Evolutionary conservation across 768 basidiomycete species (phyloP), one percentile per base, ranked within the genome.

Genomic region (Hygrophorus pudorinus): DNA sequence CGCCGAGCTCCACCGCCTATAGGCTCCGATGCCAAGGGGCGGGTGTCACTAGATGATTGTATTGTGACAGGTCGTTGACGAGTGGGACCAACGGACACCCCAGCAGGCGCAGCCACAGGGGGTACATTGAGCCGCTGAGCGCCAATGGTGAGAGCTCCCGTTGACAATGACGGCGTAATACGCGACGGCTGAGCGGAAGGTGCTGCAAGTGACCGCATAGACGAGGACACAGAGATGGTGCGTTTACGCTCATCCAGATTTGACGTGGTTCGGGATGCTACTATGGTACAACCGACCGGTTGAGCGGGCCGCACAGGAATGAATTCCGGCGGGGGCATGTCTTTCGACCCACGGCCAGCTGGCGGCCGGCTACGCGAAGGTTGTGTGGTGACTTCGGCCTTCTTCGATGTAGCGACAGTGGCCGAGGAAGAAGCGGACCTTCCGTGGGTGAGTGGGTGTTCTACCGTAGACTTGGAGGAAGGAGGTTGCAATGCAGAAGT

Each of bases 371-470:
- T 55, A 29, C 56, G 58, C 31, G 56, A 53, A 29, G 46, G 41
- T 28, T n/a, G 14, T 27, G 13, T 17, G 33, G 17, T n/a, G 46
- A 41, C 41, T 42, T 47, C 17, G n/a, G 42, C 24, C n/a, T 5
- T 21, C 9, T 11, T 5, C 12, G 51, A 48, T 37, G 42, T 46
- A 14, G 48, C 52, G 18, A 55, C 46, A 5, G 54, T 33, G 20
- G 54, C 53, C 8, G 60, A 55, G 27, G 60, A 55, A 38, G 63
- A 65, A 2, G 53, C 53, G 5, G 60, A 57, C 30, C 59, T 44
- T 20, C 47, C 41, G 36, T 61, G 58, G 14, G 51, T 17, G 8
- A 42, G 48, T 9, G 46, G 36, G 8, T 44, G 51, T 42, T 24
- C 49, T 28, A 9, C 45, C 52, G 47, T 14, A 53, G 49, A n/a